These are phyloP conservation scores for Tolypocladium endophyticum DNA, from an alignment of 2,329 filamentous ascomycete species.

Conservation along the genomic window DNA sequence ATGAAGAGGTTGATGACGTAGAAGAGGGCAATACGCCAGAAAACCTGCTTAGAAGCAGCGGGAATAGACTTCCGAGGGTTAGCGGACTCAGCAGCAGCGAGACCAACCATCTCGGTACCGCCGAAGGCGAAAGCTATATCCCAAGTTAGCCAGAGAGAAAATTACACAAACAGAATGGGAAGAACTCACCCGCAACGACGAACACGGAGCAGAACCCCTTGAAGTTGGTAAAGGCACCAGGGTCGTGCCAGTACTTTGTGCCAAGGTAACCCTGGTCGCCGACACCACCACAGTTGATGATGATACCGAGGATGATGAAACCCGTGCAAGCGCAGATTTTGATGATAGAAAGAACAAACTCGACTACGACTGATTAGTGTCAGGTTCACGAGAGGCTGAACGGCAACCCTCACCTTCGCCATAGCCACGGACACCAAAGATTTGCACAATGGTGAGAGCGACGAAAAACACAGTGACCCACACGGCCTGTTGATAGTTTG, in stretches of 20 bases:
- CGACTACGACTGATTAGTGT: background rate
- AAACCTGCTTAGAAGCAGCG: constrained; percentile 13
- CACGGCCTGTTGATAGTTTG: background rate
- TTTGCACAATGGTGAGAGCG: background rate
- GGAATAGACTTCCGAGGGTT: constrained; percentile 14
- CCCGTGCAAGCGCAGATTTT: background rate
- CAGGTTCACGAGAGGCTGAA: background rate
- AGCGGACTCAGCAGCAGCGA: constrained; percentile 11
- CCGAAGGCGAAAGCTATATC: constrained; percentile 9
- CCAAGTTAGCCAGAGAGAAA: background rate
- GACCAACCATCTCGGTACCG: constrained; percentile 13
- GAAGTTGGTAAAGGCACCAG: constrained; percentile 10
- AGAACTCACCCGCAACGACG: constrained; percentile 1
- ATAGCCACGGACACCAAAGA: background rate
- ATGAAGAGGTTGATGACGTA: constrained; percentile 12
- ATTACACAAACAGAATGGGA: background rate
- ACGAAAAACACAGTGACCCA: background rate
- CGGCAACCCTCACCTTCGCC: background rate
- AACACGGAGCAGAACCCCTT: constrained; percentile 12
- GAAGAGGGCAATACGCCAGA: constrained; percentile 12
- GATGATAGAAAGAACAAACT: background rate
- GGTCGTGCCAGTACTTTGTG: constrained; percentile 11
- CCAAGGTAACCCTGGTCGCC: constrained; percentile 10
- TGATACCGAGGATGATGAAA: constrained; percentile 8
- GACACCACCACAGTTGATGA: constrained; percentile 10